Evolutionary conservation across 768 basidiomycete genomes (phyloP).

Genomic region (Mycena albidolilacea): DNA sequence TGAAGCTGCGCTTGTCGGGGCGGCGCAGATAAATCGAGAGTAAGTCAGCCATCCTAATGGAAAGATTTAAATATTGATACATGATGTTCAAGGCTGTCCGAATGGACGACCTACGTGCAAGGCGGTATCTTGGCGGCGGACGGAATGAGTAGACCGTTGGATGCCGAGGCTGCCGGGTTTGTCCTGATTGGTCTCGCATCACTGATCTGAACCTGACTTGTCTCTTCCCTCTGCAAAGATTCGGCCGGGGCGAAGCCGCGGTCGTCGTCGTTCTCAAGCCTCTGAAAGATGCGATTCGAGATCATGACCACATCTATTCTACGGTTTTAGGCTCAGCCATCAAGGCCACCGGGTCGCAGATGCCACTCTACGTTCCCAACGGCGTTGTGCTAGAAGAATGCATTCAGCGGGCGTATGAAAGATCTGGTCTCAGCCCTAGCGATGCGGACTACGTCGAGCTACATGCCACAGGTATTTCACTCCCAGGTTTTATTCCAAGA

Average conservation of each 20-base stretch:
- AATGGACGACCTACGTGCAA: slow-evolving; percentile 47
- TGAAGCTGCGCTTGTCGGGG: slow-evolving; percentile 54
- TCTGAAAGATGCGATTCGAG: slow-evolving; percentile 46
- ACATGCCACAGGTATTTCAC: slow-evolving; percentile 53
- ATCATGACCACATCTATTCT: slow-evolving; percentile 51
- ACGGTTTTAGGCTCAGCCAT: slow-evolving; percentile 50
- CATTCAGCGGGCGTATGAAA: slow-evolving; percentile 47
- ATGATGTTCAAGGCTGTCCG: slow-evolving; percentile 29
- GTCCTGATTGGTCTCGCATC: slow-evolving; percentile 20
- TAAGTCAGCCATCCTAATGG: slow-evolving; percentile 14
- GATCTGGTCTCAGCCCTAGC: slow-evolving; percentile 41
- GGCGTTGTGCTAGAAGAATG: slow-evolving; percentile 48
- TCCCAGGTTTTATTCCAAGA: neutral
- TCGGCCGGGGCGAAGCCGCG: slow-evolving; percentile 46
- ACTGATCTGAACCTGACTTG: slow-evolving; percentile 12
- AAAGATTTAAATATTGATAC: slow-evolving; percentile 38
- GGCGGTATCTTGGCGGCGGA: slow-evolving; percentile 17
- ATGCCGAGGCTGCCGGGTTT: slow-evolving; percentile 30
- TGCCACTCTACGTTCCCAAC: slow-evolving; percentile 48
- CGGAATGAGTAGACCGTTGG: slow-evolving; percentile 26
- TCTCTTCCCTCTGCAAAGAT: slow-evolving; percentile 17
- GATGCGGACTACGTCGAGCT: slow-evolving; percentile 59
- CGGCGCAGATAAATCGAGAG: slow-evolving; percentile 45
- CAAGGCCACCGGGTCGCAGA: slow-evolving; percentile 47
- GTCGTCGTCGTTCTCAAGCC: slow-evolving; percentile 43